These are phyloP conservation scores for Rhodotorula paludigena DNA, from an alignment of 768 basidiomycete species.

Conservation along the genomic window DNA sequence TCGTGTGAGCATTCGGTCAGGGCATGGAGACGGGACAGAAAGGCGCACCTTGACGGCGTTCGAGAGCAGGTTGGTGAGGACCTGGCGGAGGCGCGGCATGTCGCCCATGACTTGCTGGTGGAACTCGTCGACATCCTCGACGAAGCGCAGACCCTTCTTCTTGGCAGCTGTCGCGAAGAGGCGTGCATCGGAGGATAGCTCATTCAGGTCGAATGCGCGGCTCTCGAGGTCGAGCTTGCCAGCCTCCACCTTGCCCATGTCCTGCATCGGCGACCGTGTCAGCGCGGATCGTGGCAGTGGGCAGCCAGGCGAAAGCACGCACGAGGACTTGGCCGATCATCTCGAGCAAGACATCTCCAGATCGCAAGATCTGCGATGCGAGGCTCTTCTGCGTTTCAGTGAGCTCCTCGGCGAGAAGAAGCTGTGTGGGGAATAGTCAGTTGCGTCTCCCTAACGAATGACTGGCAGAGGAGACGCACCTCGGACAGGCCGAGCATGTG, in stretches of 20 bases:
- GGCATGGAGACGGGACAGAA: no score
- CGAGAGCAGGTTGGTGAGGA: conserved; percentile 65
- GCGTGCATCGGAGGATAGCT: conserved; percentile 90
- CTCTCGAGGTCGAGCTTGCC: conserved; percentile 39
- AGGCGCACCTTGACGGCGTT: conserved; percentile 91
- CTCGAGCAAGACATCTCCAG: conserved; percentile 37
- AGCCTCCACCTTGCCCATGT: conserved; percentile 41
- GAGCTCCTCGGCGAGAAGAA: conserved; percentile 32
- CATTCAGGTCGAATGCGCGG: conserved; percentile 46
- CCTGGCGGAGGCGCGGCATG: conserved; percentile 66
- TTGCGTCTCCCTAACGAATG: conserved; percentile 29
- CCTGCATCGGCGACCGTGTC: background rate
- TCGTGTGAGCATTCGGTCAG: no score
- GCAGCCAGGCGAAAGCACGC: background rate
- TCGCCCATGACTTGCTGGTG: conserved; percentile 92
- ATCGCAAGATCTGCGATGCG: conserved; percentile 30
- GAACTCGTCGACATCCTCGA: conserved; percentile 85
- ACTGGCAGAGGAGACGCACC: background rate
- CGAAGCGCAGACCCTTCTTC: conserved; percentile 88
- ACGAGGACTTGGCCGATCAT: conserved; percentile 39
- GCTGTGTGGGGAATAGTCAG: conserved; percentile 36
- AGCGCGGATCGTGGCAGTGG: background rate
- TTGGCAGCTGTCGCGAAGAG: conserved; percentile 90
- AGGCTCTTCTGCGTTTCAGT: conserved; percentile 19
- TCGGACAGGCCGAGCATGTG: background rate